Base-by-base conservation (phyloP, 108 stramenopile genomes). In the Licmophora abbreviata region DNA sequence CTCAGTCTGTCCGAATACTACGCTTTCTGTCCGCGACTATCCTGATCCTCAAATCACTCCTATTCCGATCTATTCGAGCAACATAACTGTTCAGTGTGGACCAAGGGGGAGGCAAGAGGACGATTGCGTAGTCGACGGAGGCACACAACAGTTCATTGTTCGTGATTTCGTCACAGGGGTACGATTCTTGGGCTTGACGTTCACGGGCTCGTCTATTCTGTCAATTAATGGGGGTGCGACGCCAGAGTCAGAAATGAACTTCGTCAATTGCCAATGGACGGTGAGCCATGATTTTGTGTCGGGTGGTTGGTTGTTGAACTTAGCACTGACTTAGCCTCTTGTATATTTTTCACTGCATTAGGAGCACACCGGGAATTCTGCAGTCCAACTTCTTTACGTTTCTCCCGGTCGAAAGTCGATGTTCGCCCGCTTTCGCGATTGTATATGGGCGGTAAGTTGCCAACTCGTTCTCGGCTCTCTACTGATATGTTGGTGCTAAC, bases 11-110 rank as follows among this genome's bases (percentile, higher is more conserved):
- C 24, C 48, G 10, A 29, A 29, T 5, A 5, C 48, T 8, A 31
- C 15, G 14, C 18, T 50, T 3, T 32, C 30, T 8, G 28, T 50
- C 22, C 31, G 33, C 29, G n/a, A 18, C 4, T 50, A 32, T 31
- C 28, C 30, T 15, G 48, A 50, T 50, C 11, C 28, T 1, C 15
- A 4, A 12, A 32, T 32, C 15, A 50, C 48, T 29, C 48, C 48
- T 4, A 50, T 50, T 29, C 15, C 33, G 5, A 31, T 50, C 33
- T 14, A 29, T 2, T 2, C 48, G 30, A 25, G 33, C 8, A 8
- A 50, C 21, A 50, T 50, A 15, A 6, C 21, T n/a, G 21, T 50
- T 4, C 1, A 36, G 30, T 50, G 48, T 8, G 48, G 48, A n/a
- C 17, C 14, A 2, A 14, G n/a, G 12, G 48, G 48, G 1, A n/a